Percentiles rank a stretch among this genome's conserved stretches.
These are phyloP conservation scores for Metarhizium guizhouense DNA, from an alignment of 2,329 filamentous ascomycete species.

Conservation along the genomic window DNA sequence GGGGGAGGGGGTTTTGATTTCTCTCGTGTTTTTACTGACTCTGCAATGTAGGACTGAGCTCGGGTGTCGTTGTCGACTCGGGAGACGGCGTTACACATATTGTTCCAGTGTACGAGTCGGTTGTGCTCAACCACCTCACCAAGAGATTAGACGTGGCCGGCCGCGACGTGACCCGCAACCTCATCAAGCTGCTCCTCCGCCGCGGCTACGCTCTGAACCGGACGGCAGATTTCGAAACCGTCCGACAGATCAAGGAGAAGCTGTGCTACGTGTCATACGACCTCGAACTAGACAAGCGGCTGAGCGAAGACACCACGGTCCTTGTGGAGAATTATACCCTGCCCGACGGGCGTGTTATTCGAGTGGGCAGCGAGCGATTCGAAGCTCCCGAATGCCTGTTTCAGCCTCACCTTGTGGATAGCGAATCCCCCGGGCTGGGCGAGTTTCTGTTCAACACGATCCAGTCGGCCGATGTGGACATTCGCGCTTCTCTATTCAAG, in stretches of 20 bases:
- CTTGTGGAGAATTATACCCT: conserved; percentile 96
- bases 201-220: conserved; percentile 95
- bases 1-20: neutral
- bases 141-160: conserved; percentile 90
- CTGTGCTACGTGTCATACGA: conserved; percentile 99
- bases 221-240: conserved; percentile 97
- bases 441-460: conserved; percentile 99
- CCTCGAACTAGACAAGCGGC: conserved; percentile 86
- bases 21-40: neutral
- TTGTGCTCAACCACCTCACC: conserved; percentile 94
- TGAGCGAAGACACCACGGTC: conserved; percentile 95
- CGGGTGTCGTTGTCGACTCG: conserved; percentile 96
- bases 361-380: conserved; percentile 93
- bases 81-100: conserved; percentile 98
- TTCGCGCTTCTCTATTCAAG: conserved; percentile 89
- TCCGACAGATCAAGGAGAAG: conserved; percentile 99
- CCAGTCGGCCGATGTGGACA: conserved; percentile 89
- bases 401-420: conserved; percentile 95
- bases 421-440: conserved; percentile 91
- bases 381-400: conserved; percentile 97
- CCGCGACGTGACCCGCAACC: conserved; percentile 94
- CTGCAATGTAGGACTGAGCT: conserved; percentile 57
- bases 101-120: conserved; percentile 96
- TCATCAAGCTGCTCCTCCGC: conserved; percentile 88
- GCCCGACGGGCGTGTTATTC: conserved; percentile 90